Evolutionary conservation across 176 grass and related monocot species (phyloP), one percentile per base, ranked within the genome.

Genomic region (Carex myosuroides): DNA sequence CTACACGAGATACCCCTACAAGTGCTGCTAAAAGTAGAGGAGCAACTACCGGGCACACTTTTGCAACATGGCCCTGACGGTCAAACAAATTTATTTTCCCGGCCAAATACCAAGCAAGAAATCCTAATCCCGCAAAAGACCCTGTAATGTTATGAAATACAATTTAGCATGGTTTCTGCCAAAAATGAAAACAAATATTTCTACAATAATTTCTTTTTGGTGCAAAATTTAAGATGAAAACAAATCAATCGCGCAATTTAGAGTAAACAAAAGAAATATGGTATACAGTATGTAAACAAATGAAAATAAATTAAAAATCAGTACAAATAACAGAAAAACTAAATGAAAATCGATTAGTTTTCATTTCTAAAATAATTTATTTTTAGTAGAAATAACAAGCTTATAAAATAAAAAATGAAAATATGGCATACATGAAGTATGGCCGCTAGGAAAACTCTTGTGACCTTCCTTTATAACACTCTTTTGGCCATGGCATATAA

Each of bases 371-470:
- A 48, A 37, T 14, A 67, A 88, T 18, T 57, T 68, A 3, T 17
- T 35, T 30, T 17, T 17, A 44, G 29, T 59, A 56, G 16, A 22
- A 77, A 77, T 52, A 77, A 54, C 8, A 52, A 52, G 30, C 17
- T 77, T 26, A 50, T 76, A 13, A 16, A 26, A 11, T 76, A 3
- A 24, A 76, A 14, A 16, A 17, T 58, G 24, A 44, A 79, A 22
- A 64, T 64, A 44, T 24, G 61, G 78, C 86, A 83, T 89, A 98
- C 95, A 88, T 33, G 95, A 98, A 76, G 83, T 81, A 83, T 98
- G 95, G n/a, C 95, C 96, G 41, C 96, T 98, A 50, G 96, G 96
- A 79, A 98, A 98, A 64, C 93, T 99, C 79, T 99, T 99, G 85
- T 95, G 91, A 33, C 96, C 96, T 86, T 95, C 96, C 65, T 92